These are phyloP conservation scores for Fusarium nodosum DNA, from an alignment of 2,329 filamentous ascomycete species.

Conservation along the genomic window DNA sequence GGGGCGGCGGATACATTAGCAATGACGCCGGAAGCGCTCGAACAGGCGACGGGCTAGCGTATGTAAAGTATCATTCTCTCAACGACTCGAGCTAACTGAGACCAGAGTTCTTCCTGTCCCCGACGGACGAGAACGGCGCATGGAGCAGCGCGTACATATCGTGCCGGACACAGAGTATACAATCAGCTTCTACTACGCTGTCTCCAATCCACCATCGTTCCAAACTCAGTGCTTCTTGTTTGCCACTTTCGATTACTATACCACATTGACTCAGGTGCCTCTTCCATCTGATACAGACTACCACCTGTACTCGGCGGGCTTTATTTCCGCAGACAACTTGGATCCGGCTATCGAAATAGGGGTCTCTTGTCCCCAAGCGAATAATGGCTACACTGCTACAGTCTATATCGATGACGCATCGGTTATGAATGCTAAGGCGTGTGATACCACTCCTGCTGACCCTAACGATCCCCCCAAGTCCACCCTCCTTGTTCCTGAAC, in stretches of 20 bases:
- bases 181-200: constrained; percentile 7
- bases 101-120: neutral
- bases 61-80: accelerated
- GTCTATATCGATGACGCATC: constrained; percentile 4
- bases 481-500: neutral
- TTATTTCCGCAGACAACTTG: constrained; percentile 15
- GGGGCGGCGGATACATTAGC: neutral
- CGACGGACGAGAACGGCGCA: neutral
- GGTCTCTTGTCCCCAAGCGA: neutral
- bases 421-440: neutral
- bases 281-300: neutral
- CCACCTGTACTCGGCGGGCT: neutral
- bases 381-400: neutral
- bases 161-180: neutral
- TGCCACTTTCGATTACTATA: constrained; percentile 21
- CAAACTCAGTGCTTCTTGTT: neutral
- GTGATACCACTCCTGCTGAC: neutral
- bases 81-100: accelerated
- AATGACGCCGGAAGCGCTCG: accelerated
- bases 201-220: neutral
- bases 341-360: constrained; percentile 15
- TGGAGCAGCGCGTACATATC: constrained; percentile 15
- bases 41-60: neutral
- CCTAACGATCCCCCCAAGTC: neutral
- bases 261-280: neutral